Conservation (phyloP, 73 alveolate species). For the Stentor coeruleus region DNA sequence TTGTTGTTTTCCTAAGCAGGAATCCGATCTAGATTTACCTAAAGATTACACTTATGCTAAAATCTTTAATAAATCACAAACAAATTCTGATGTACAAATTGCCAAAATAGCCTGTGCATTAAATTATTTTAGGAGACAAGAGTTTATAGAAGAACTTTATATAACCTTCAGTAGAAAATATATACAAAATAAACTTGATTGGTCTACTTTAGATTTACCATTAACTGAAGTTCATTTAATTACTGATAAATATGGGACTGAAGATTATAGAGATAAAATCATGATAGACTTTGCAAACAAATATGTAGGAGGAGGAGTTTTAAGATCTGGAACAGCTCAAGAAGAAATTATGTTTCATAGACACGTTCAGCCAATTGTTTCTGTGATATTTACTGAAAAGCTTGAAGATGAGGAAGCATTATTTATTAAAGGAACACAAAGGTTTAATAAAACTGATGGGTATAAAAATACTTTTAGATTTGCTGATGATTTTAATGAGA, state of each 20-base stretch:
- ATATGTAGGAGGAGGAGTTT: constrained; percentile 93
- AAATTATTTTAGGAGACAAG: constrained; percentile 17
- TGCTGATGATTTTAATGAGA: constrained; percentile 42
- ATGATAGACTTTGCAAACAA: constrained; percentile 90
- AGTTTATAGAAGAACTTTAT: neutral
- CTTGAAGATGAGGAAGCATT: constrained; percentile 84
- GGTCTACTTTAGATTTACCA: neutral
- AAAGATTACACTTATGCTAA: neutral
- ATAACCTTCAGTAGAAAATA: neutral
- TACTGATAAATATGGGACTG: constrained; percentile 19
- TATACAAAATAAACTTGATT: neutral
- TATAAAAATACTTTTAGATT: constrained; percentile 58
- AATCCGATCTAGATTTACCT: neutral
- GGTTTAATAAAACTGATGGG: constrained; percentile 69
- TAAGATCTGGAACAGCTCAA: constrained; percentile 79
- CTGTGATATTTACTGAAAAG: constrained; percentile 65
- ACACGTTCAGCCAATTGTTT: constrained; percentile 75
- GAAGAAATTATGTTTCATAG: constrained; percentile 87
- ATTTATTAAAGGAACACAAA: constrained; percentile 65
- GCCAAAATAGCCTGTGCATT: constrained; percentile 11
- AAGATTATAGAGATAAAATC: constrained; percentile 41
- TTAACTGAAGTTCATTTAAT: neutral
- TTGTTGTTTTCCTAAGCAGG: constrained; percentile 12
- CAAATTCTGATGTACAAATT: neutral
- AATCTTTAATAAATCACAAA: neutral